Percentiles rank a stretch among this genome's conserved stretches.
Evolutionary conservation across 2,329 filamentous ascomycete genomes (phyloP).

Genomic region (Penicillium sp.): DNA sequence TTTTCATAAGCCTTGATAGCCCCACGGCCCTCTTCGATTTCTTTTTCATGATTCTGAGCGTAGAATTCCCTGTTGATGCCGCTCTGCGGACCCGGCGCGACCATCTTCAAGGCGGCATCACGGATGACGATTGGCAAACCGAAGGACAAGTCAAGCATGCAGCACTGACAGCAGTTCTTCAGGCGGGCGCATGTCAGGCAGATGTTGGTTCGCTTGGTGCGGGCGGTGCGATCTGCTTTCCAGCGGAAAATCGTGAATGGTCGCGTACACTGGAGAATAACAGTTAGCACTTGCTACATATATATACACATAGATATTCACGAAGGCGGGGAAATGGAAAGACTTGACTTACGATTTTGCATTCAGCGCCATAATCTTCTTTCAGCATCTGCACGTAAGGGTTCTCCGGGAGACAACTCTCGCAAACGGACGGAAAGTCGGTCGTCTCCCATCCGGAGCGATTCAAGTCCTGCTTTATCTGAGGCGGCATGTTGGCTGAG

Average conservation of each 20-base stretch:
- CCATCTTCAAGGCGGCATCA: constrained; percentile 96
- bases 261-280: constrained; percentile 63
- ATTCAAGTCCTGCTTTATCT: constrained; percentile 95
- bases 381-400: constrained; percentile 99
- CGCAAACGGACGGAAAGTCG: constrained; percentile 55
- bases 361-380: constrained; percentile 87
- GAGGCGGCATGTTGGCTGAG: constrained; percentile 67
- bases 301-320: too few species aligned
- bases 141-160: constrained; percentile 96
- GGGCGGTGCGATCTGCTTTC: constrained; percentile 86
- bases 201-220: constrained; percentile 90
- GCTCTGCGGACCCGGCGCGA: constrained; percentile 86
- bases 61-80: constrained; percentile 96
- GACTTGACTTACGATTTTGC: constrained; percentile 55
- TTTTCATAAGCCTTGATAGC: constrained; percentile 90
- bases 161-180: constrained; percentile 98
- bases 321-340: neutral
- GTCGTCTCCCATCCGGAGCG: constrained; percentile 88
- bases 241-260: constrained; percentile 95
- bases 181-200: constrained; percentile 94
- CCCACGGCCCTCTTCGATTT: constrained; percentile 85
- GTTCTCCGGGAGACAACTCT: constrained; percentile 92
- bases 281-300: constrained; percentile 5
- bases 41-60: constrained; percentile 92
- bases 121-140: constrained; percentile 91